Evolutionary conservation across 1,139 yeast genomes (phyloP).

Genomic region (Candida sp.): DNA sequence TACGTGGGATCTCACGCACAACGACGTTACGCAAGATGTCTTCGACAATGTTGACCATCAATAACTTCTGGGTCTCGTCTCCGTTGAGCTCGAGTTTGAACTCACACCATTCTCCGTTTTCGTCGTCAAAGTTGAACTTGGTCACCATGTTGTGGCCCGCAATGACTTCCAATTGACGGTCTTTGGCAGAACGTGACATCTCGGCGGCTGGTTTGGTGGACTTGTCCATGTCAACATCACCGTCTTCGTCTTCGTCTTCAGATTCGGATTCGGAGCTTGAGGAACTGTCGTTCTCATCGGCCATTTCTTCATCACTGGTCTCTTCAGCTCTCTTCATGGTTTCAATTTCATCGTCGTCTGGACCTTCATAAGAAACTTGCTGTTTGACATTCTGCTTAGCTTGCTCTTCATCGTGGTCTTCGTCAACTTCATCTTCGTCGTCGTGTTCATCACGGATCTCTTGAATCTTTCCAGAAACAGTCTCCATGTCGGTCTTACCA

Average conservation of each 20-base stretch:
- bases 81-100: slow-evolving; percentile 86
- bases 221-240: slow-evolving; percentile 25
- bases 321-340: slow-evolving; percentile 84
- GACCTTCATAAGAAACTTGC: slow-evolving; percentile 92
- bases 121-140: slow-evolving; percentile 89
- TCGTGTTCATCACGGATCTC: slow-evolving; percentile 57
- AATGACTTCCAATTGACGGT: slow-evolving; percentile 84
- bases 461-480: slow-evolving; percentile 37
- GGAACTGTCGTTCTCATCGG: slow-evolving; percentile 37
- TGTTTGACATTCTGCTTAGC: slow-evolving; percentile 63
- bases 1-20: slow-evolving; percentile 89
- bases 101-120: slow-evolving; percentile 90
- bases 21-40: slow-evolving; percentile 90
- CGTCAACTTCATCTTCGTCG: slow-evolving; percentile 55
- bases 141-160: slow-evolving; percentile 74
- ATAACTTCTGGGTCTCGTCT: slow-evolving; percentile 79
- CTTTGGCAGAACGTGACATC: slow-evolving; percentile 68
- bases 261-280: slow-evolving; percentile 22
- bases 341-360: slow-evolving; percentile 92
- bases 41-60: slow-evolving; percentile 97
- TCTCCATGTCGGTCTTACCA: slow-evolving; percentile 51
- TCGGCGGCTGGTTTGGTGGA: slow-evolving; percentile 5
- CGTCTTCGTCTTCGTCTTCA: slow-evolving; percentile 27
- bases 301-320: slow-evolving; percentile 66
- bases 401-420: slow-evolving; percentile 61